Evolutionary conservation across 257 asterid species (phyloP), one percentile per base, ranked within the genome.

Genomic region (Solanum chaucha): DNA sequence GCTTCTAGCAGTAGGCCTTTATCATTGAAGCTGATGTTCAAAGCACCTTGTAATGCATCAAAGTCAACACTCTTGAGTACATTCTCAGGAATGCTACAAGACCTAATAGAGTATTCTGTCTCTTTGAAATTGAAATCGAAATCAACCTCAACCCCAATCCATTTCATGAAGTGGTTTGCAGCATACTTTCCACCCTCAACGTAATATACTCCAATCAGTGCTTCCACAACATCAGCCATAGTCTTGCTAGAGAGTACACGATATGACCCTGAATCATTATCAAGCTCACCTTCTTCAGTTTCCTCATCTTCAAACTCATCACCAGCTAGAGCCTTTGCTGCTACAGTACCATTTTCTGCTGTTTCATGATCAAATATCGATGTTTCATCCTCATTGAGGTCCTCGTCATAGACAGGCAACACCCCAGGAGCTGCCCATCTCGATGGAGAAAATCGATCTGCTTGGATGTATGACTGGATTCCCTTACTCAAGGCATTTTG

Each of bases 391-490:
- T 95, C 98, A 91, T 92, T 93, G 64, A 87, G 90, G 80, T 97
- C 99, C 93, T 97, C 99, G 81, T 97, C 99, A 75, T 93, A 97
- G 86, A 96, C 98, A 61, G 99, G 99, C 85, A 91, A 95, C 75
- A 97, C 99, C 35, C 99, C 99, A 17, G 99, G 99, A 40, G 99
- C 97, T 71, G 99, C 97, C 99, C 99, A 97, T 91, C 99, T 94
- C 84, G 99, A 94, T 71, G 99, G 99, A 90, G 99, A 94, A 90
- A 97, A 97, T 88, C 99, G 93, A 89, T 97, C 99, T 84, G 99
- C 99, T 92, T 97, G 99, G 88, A 97, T 96, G 89, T 93, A 97
- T 8, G 98, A 93, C 88, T 96, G 99, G 88, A 97, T 97, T 87
- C 95, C 99, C 94, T 90, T 96, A 85, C 83, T 89, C 89, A 96